These are phyloP conservation scores for Naganishia vaughanmartiniae DNA, from an alignment of 768 basidiomycete genomes.

Conservation along the genomic window DNA sequence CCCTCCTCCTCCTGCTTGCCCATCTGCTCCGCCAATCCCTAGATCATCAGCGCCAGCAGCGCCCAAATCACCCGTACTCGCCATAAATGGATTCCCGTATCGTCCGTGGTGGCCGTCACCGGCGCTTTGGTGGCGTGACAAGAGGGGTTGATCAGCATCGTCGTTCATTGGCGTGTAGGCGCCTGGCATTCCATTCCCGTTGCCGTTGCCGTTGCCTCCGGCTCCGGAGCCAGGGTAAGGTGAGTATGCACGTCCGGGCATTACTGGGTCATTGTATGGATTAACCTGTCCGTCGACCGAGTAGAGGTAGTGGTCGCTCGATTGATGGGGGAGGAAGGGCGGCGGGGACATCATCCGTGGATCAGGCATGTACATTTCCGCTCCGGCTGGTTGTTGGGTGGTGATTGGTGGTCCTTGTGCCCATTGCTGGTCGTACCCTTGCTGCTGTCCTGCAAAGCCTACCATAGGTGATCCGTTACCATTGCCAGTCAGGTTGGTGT, in stretches of 20 bases:
- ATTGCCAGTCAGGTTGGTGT: background rate
- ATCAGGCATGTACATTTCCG: slow-evolving; percentile 31
- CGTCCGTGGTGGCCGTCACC: background rate
- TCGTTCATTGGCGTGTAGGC: slow-evolving; percentile 3
- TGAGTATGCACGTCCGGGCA: slow-evolving; percentile 1
- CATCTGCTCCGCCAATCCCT: background rate
- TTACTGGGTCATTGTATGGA: background rate
- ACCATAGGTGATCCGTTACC: background rate
- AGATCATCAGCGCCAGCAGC: background rate
- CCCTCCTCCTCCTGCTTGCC: too few relatives aligned
- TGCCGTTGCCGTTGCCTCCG: background rate
- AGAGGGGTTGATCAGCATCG: slow-evolving; percentile 30
- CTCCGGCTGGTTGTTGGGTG: slow-evolving; percentile 17
- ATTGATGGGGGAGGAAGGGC: slow-evolving; percentile 26
- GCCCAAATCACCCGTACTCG: slow-evolving; percentile 7
- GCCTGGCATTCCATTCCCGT: slow-evolving; percentile 2
- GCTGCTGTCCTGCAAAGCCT: too few relatives aligned
- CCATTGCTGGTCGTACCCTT: slow-evolving; percentile 22
- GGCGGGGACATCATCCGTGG: slow-evolving; percentile 26
- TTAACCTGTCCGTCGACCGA: slow-evolving; percentile 21
- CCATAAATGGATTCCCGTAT: slow-evolving; percentile 28
- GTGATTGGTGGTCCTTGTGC: slow-evolving; percentile 22
- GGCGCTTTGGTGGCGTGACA: background rate
- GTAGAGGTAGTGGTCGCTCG: slow-evolving; percentile 8
- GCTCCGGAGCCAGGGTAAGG: slow-evolving; percentile 6